Base-by-base conservation (phyloP, 192 early-diverging fungal species). In the Entophlyctis luteolus region DNA sequence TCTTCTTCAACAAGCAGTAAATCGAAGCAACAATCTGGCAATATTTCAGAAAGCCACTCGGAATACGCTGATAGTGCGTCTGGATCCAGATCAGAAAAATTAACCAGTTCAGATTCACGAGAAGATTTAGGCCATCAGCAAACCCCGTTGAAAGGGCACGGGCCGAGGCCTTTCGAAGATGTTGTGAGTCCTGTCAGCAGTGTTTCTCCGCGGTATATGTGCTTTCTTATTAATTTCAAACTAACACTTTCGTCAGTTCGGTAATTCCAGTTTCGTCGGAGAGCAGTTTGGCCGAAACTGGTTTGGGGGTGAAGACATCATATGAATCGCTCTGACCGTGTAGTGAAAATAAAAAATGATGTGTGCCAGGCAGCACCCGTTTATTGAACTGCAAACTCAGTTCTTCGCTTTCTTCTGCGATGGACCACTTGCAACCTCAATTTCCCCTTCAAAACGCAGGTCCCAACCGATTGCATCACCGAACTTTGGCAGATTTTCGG, bases 381-480 rank as follows among this genome's bases (percentile, higher is more conserved):
- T n/a, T n/a, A n/a, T n/a, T n/a, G n/a, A n/a, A n/a, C n/a, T n/a
- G n/a, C n/a, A n/a, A n/a, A n/a, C n/a, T n/a, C n/a, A 45, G 20
- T 45, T 20, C 42, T 45, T 0, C 0, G 14, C 20, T 20, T 45
- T 45, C 20, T 33, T 4, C 31, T 23, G 10, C 23, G 54, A 4
- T 16, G 54, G 54, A 4, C 36, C 36, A 12, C 36, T 5, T 14
- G 54, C 54, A 18, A 6, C 28, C 16, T 33, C 36, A 16, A 49
- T n/a, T 2, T 63, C 60, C 2, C 72, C 72, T 47, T 74, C 72
- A 60, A 74, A 74, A 55, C 72, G 8, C 14, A 74, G 37, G 65
- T 74, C 72, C 96, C 95, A 98, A 48, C 88, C 93, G 74, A 98
- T 98, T 75, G 88, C 77, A 6, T 90, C 91, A 22, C 96, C 95